Percentiles rank a stretch among this genome's conserved stretches.
Evolutionary conservation across 352 stramenopile species (phyloP).

Genomic region (Phytophthora capsici): DNA sequence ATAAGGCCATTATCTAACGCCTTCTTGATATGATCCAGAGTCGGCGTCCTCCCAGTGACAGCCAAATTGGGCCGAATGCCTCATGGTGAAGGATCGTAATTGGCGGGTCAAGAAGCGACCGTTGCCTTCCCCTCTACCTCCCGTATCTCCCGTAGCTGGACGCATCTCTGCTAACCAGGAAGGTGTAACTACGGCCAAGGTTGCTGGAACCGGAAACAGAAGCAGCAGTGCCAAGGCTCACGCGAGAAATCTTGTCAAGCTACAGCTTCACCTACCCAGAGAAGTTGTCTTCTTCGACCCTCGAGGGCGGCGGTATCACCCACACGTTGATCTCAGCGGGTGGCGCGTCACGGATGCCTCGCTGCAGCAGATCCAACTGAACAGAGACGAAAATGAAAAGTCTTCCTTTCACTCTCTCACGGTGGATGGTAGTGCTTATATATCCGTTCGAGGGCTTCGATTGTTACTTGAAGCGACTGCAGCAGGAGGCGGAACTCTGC

Average conservation of each 20-base stretch:
- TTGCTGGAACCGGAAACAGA: constrained; percentile 6
- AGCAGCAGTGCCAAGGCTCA: constrained; percentile 28
- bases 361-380: constrained; percentile 34
- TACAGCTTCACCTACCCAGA: constrained; percentile 43
- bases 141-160: constrained; percentile 12
- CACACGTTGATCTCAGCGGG: constrained; percentile 59
- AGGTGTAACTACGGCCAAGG: constrained; percentile 1
- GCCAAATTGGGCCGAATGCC: constrained; percentile 17
- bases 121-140: constrained; percentile 11
- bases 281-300: constrained; percentile 49
- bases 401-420: constrained; percentile 30
- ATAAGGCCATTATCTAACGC: no score
- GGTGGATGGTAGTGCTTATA: constrained; percentile 27
- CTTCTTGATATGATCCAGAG: background rate
- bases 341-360: constrained; percentile 56
- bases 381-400: constrained; percentile 9
- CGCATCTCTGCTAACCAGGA: constrained; percentile 32
- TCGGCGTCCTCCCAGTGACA: constrained; percentile 27
- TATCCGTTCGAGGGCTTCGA: constrained; percentile 30
- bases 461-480: constrained; percentile 19
- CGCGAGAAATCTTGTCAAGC: constrained; percentile 31
- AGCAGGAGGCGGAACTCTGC: constrained; percentile 20
- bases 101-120: constrained; percentile 34
- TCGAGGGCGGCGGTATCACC: constrained; percentile 39
- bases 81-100: constrained; percentile 33